Evolutionary conservation across 2,329 filamentous ascomycete genomes (phyloP).

Genomic region (Biscogniauxia mediterranea): DNA sequence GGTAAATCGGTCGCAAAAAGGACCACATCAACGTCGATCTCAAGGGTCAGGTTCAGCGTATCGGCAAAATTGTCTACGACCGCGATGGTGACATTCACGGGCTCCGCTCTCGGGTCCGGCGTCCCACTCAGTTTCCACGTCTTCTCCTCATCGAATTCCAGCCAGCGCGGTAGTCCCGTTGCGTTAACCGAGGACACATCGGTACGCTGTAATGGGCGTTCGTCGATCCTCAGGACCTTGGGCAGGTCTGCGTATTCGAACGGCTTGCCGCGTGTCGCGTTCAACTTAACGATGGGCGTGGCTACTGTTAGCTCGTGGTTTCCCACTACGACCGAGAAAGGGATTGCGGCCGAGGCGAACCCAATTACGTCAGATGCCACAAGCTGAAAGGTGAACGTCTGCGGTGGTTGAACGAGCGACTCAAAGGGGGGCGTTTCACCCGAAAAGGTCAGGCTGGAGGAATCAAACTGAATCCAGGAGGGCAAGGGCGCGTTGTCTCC

Average conservation of each 20-base stretch:
- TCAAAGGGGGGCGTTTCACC: conserved; percentile 67
- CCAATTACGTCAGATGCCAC: conserved; percentile 79
- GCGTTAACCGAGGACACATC: conserved; percentile 52
- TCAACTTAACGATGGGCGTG: conserved; percentile 54
- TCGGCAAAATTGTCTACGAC: conserved; percentile 61
- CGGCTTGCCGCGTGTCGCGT: conserved; percentile 51
- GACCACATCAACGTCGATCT: conserved; percentile 21
- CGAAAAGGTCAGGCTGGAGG: conserved; percentile 61
- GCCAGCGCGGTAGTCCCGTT: conserved; percentile 63
- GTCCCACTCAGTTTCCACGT: conserved; percentile 65
- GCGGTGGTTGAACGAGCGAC: conserved; percentile 63
- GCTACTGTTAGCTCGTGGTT: conserved; percentile 67
- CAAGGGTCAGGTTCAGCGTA: conserved; percentile 55
- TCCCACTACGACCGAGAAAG: conserved; percentile 71
- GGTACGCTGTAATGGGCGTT: conserved; percentile 43
- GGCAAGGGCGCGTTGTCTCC: conserved; percentile 78
- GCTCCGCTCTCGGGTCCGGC: conserved; percentile 56
- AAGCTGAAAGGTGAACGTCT: conserved; percentile 69
- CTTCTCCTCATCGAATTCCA: conserved; percentile 58
- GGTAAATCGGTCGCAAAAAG: conserved; percentile 31
- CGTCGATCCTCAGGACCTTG: conserved; percentile 57
- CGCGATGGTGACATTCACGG: conserved; percentile 61
- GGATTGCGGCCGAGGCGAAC: conserved; percentile 64
- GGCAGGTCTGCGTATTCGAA: conserved; percentile 54
- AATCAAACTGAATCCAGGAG: conserved; percentile 79